Evolutionary conservation across 306 rosid genomes (phyloP).

Genomic region (Mimosa bimucronata): DNA sequence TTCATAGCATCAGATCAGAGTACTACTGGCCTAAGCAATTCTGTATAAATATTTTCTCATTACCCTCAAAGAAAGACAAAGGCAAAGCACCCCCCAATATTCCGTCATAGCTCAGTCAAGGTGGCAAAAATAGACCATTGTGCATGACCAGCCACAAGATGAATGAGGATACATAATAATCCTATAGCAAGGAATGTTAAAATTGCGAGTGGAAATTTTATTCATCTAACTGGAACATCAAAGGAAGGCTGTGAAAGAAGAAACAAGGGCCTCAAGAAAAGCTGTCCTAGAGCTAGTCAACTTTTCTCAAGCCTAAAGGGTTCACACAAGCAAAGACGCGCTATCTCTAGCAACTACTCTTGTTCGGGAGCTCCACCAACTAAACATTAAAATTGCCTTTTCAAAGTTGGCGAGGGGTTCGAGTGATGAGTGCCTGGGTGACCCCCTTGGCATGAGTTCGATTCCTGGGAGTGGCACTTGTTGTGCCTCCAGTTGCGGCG

Average conservation of each 20-base stretch:
- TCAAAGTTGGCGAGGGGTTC: no score
- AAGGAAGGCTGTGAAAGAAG: neutral
- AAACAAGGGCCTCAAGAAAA: neutral
- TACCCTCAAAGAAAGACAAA: neutral
- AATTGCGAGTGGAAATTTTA: neutral
- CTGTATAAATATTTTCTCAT: neutral
- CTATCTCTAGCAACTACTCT: neutral
- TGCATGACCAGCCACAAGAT: neutral
- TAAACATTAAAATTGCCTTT: neutral
- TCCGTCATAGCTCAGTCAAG: neutral
- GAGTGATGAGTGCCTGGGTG: no score
- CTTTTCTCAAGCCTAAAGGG: neutral
- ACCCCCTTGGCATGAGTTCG: no score
- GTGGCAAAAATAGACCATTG: neutral
- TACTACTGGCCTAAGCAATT: neutral
- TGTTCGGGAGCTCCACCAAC: neutral
- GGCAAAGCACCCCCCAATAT: neutral
- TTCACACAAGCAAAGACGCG: neutral
- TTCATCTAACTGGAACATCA: neutral
- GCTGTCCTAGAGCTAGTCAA: neutral
- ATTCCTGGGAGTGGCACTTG: no score
- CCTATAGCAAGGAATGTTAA: neutral
- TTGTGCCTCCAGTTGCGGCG: no score
- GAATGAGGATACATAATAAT: neutral
- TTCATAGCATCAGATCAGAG: neutral